phyloP scores from a whole-genome alignment of 805 yeast species.

The Kluyveromyces siamensis region DNA sequence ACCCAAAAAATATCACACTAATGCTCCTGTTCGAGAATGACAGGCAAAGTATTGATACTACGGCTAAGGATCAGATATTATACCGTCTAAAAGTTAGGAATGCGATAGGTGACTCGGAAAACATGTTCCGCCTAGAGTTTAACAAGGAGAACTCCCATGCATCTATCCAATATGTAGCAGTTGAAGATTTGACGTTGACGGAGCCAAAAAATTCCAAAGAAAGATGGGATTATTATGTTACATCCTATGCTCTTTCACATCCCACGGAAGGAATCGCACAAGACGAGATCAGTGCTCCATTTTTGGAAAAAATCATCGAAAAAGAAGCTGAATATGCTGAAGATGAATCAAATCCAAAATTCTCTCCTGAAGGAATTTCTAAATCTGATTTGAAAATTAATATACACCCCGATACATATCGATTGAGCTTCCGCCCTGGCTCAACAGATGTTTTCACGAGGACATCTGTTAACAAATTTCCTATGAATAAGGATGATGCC shows the following conservation, averaged over 20 bases:
- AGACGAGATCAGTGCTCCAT: constrained; percentile 68
- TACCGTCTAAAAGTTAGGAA: constrained; percentile 83
- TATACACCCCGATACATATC: constrained; percentile 68
- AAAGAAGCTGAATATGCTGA: constrained; percentile 44
- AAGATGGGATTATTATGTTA: constrained; percentile 86
- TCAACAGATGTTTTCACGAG: constrained; percentile 75
- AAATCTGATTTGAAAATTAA: constrained; percentile 69
- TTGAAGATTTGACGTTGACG: constrained; percentile 80
- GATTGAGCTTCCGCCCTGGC: constrained; percentile 69
- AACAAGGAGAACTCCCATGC: constrained; percentile 44
- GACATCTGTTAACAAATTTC: constrained; percentile 38
- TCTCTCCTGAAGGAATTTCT: constrained; percentile 46
- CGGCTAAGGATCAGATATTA: constrained; percentile 79
- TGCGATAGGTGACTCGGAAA: constrained; percentile 77
- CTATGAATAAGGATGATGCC: constrained; percentile 23
- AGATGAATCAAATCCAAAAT: constrained; percentile 20
- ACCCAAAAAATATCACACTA: constrained; percentile 71
- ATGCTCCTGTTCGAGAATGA: constrained; percentile 76
- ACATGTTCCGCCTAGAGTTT: constrained; percentile 81
- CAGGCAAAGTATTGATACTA: constrained; percentile 51
- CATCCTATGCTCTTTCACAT: constrained; percentile 87
- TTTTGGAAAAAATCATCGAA: constrained; percentile 51
- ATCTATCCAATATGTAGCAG: constrained; percentile 71
- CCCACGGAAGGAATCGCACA: constrained; percentile 95
- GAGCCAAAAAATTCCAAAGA: constrained; percentile 64